A percentile compares a stretch with the other conserved stretches of the same genome.
phyloP scores from a whole-genome alignment of 441 rosid genomes.

The Isatis lusitanica region DNA sequence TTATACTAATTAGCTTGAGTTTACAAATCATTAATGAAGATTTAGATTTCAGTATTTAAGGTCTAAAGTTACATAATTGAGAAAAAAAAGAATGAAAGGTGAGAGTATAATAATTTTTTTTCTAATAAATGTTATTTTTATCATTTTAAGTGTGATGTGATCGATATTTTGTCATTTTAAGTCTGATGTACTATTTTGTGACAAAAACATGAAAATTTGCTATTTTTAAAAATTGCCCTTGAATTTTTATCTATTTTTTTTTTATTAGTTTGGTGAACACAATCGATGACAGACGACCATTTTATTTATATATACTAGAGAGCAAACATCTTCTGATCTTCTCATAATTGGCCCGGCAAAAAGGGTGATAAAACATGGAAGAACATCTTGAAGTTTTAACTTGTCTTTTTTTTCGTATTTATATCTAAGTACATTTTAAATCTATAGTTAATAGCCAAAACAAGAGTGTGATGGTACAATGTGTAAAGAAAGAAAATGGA shows the following conservation, averaged over 20 bases:
- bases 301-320: neutral
- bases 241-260: neutral
- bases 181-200: no score
- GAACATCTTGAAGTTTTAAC: neutral
- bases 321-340: neutral
- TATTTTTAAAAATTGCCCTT: no score
- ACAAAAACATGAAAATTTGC: no score
- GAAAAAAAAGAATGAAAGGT: no score
- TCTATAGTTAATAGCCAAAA: neutral
- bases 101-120: neutral
- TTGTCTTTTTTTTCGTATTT: neutral
- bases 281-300: neutral
- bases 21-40: no score
- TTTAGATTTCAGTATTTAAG: no score
- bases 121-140: no score
- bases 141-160: no score
- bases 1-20: no score
- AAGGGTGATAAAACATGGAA: neutral
- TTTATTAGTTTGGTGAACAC: neutral
- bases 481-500: neutral
- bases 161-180: no score
- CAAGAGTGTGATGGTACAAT: neutral
- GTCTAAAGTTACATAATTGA: no score
- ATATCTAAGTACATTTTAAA: neutral
- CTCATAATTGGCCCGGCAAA: neutral